A percentile compares a stretch with the other conserved stretches of the same genome.
These are phyloP conservation scores for Vararia minispora DNA, from an alignment of 768 basidiomycete genomes.

Conservation along the genomic window DNA sequence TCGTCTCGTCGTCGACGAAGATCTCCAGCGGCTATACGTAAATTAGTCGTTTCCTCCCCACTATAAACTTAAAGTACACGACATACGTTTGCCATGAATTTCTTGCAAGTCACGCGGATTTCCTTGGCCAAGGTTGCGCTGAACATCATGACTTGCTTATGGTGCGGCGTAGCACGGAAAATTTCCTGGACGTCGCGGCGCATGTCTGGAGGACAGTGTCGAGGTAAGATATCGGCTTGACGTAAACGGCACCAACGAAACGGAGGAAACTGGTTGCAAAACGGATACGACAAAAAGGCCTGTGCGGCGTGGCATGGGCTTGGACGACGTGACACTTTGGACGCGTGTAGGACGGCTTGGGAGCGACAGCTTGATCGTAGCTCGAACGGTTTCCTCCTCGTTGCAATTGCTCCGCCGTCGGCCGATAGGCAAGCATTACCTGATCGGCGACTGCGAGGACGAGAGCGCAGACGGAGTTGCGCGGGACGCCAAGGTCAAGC, in stretches of 20 bases:
- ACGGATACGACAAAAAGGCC: conserved; percentile 22
- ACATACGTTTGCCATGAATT: conserved; percentile 98
- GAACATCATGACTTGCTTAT: conserved; percentile 99
- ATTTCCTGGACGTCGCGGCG: conserved; percentile 99
- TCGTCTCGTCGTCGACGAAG: conserved; percentile 98
- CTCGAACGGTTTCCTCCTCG: too few relatives aligned
- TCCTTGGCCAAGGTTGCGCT: conserved; percentile 97
- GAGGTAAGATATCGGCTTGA: conserved; percentile 49
- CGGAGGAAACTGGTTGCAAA: conserved; percentile 25
- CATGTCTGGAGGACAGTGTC: conserved; percentile 89
- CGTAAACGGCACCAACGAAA: conserved; percentile 40
- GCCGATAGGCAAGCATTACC: too few relatives aligned
- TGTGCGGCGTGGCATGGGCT: too few relatives aligned
- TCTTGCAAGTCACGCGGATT: conserved; percentile 95
- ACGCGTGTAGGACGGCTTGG: too few relatives aligned
- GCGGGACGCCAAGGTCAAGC: conserved; percentile 27
- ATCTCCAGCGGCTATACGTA: conserved; percentile 84
- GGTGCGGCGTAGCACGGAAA: conserved; percentile 96
- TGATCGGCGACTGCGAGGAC: too few relatives aligned
- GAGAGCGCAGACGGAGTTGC: too few relatives aligned
- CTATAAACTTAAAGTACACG: background rate
- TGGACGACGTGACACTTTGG: too few relatives aligned
- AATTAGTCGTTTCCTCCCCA: conserved; percentile 7
- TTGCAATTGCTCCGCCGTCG: too few relatives aligned
- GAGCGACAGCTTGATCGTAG: too few relatives aligned